phyloP scores from a whole-genome alignment of 192 early-diverging fungal genomes.

The Oehlia diaphana region DNA sequence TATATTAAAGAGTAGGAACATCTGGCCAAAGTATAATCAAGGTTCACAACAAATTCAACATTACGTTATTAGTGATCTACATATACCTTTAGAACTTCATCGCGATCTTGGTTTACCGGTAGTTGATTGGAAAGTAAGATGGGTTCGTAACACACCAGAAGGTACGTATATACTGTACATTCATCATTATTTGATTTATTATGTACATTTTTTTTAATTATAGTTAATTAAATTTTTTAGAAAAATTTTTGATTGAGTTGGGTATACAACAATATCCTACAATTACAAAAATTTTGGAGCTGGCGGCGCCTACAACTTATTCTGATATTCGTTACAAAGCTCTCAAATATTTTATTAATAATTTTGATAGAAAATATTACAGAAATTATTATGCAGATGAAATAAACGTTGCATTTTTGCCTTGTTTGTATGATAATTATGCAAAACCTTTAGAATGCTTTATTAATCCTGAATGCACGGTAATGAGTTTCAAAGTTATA shows the following conservation, averaged over 20 bases:
- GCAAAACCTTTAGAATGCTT: slow-evolving; percentile 65
- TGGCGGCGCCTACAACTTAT: slow-evolving; percentile 39
- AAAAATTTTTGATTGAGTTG: slow-evolving; percentile 49
- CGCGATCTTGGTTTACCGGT: slow-evolving; percentile 63
- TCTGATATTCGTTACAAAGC: slow-evolving; percentile 48
- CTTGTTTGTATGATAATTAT: slow-evolving; percentile 44
- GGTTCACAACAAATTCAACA: neutral
- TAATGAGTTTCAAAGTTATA: slow-evolving; percentile 71
- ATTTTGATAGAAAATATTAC: slow-evolving; percentile 60
- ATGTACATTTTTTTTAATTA: too few species aligned
- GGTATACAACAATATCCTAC: slow-evolving; percentile 50
- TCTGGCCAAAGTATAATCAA: slow-evolving; percentile 65
- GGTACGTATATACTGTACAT: slow-evolving; percentile 25
- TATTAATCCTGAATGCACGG: slow-evolving; percentile 53
- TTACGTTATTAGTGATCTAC: slow-evolving; percentile 61
- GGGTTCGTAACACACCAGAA: slow-evolving; percentile 33
- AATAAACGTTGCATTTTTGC: slow-evolving; percentile 63
- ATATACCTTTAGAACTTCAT: slow-evolving; percentile 61
- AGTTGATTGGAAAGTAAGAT: slow-evolving; percentile 65
- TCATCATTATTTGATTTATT: neutral
- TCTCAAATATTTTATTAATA: slow-evolving; percentile 70
- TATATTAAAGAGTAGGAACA: slow-evolving; percentile 56
- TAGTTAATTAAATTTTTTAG: slow-evolving; percentile 21
- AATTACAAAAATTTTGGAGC: slow-evolving; percentile 36
- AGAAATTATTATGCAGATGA: slow-evolving; percentile 42